phyloP scores from a whole-genome alignment of 176 grass and related monocot species.

The Avena eriantha region DNA sequence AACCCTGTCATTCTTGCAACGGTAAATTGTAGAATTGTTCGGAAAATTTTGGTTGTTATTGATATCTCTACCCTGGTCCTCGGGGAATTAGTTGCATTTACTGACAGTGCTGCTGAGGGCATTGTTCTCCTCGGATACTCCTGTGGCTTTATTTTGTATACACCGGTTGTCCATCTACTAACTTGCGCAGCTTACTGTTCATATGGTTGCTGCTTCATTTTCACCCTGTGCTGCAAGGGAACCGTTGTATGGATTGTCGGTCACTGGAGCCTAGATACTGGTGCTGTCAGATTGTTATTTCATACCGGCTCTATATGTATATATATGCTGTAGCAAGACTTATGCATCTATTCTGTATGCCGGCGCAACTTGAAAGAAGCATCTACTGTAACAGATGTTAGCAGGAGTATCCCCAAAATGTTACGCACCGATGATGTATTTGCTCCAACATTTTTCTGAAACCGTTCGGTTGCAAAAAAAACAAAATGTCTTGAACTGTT shows the following conservation, averaged over 20 bases:
- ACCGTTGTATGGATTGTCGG: neutral
- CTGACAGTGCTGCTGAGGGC: neutral
- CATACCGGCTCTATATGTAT: neutral
- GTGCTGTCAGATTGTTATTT: neutral
- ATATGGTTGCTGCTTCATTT: neutral
- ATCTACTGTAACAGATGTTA: neutral
- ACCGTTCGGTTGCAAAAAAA: neutral
- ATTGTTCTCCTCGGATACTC: neutral
- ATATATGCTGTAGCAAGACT: neutral
- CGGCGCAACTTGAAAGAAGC: neutral
- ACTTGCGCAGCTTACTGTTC: neutral
- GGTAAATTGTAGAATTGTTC: slow-evolving; percentile 32
- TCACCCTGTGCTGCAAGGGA: neutral
- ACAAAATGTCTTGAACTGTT: neutral
- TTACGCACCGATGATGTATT: neutral
- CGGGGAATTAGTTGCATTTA: slow-evolving; percentile 15
- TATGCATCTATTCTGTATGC: neutral
- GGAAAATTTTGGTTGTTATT: slow-evolving; percentile 25
- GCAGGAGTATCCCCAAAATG: neutral
- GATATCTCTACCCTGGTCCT: slow-evolving; percentile 13
- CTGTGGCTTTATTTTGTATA: neutral
- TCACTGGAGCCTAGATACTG: neutral
- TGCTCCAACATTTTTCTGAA: neutral
- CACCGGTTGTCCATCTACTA: neutral
- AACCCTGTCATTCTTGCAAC: slow-evolving; percentile 25